These are phyloP conservation scores for Pichia cactophila DNA, from an alignment of 1,139 yeast species.

Conservation along the genomic window DNA sequence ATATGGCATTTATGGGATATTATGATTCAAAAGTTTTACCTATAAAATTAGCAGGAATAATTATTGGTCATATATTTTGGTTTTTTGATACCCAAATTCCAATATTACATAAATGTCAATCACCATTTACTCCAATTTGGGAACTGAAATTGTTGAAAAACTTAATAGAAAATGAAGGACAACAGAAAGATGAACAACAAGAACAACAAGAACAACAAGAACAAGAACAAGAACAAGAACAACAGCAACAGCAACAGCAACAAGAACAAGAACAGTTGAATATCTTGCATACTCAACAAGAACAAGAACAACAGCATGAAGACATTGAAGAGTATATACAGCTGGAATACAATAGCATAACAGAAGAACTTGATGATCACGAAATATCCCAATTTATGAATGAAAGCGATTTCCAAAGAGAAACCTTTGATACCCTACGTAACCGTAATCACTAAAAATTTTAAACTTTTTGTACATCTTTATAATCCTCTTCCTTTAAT, in stretches of 20 bases:
- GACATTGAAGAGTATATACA: background rate
- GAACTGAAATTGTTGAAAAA: constrained; percentile 17
- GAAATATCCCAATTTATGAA: background rate
- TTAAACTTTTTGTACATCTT: constrained; percentile 6
- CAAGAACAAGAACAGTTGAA: background rate
- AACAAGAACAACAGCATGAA: background rate
- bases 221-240: background rate
- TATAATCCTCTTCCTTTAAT: constrained; percentile 15
- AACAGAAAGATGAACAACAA: background rate
- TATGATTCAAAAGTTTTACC: constrained; percentile 10
- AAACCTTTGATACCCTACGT: constrained; percentile 4
- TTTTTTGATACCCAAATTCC: constrained; percentile 40
- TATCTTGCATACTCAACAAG: background rate
- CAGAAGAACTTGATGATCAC: background rate
- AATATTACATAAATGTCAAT: constrained; percentile 26
- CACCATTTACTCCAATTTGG: constrained; percentile 27
- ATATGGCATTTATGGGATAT: constrained; percentile 6
- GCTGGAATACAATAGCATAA: background rate
- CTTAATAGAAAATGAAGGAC: too few species aligned
- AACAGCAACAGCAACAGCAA: background rate
- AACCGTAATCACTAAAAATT: background rate
- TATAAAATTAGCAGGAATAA: constrained; percentile 32
- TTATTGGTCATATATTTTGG: constrained; percentile 37
- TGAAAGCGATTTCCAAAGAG: constrained; percentile 2
- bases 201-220: background rate